Conservation (phyloP, 225 moss, liverwort and hornwort species). For the Marchantia paleacea region DNA sequence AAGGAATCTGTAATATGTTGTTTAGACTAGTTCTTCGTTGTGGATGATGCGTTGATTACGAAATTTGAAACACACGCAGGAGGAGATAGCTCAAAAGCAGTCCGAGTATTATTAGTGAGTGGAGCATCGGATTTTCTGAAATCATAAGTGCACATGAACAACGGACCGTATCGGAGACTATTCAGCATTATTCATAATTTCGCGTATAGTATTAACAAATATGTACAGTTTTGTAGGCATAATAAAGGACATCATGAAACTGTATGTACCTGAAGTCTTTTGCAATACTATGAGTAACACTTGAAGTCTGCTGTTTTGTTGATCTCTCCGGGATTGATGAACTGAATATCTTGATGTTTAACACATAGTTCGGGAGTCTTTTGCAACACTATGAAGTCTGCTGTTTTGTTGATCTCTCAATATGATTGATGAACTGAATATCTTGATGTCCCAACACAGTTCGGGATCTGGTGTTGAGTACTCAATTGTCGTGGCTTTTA, state of each 20-base stretch:
- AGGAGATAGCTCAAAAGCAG: constrained; percentile 19
- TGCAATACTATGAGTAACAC: too few species aligned
- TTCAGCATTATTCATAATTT: not conserved
- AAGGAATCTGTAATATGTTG: not conserved
- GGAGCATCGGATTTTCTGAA: not conserved
- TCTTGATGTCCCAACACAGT: too few species aligned
- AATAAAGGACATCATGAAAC: not conserved
- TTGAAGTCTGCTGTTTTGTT: too few species aligned
- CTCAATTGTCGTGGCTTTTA: too few species aligned
- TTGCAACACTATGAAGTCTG: too few species aligned
- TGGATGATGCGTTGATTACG: not conserved
- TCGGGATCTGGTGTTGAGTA: too few species aligned
- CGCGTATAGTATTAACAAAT: not conserved
- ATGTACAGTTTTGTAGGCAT: not conserved
- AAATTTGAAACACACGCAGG: constrained; percentile 3
- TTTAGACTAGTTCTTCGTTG: not conserved
- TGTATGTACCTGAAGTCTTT: too few species aligned
- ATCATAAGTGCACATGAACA: not conserved
- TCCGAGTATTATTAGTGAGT: constrained; percentile 16
- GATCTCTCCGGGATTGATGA: too few species aligned
- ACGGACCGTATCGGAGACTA: not conserved
- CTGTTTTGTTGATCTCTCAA: too few species aligned
- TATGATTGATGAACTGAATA: too few species aligned
- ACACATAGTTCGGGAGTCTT: too few species aligned
- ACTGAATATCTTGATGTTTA: too few species aligned